Conservation (phyloP, 352 stramenopile species). For the Blastocystis sp. region DNA sequence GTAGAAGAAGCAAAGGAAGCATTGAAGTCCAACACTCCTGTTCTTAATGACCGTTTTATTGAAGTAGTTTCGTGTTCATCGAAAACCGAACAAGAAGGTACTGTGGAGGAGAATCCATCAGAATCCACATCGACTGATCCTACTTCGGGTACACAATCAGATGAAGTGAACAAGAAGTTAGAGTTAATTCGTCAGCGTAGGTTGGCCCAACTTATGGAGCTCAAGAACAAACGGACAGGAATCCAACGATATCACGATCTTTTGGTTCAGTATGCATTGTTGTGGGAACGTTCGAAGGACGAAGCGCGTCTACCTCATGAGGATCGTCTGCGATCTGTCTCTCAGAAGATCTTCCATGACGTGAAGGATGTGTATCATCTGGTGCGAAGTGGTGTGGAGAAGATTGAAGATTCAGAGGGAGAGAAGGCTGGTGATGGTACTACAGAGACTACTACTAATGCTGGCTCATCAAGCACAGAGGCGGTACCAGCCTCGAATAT, state of each 20-base stretch:
- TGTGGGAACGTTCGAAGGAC: not conserved
- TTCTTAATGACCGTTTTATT: conserved; percentile 37
- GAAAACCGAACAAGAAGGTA: not conserved
- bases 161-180: conserved; percentile 47
- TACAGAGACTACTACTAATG: not conserved
- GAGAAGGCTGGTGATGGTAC: not conserved
- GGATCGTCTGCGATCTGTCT: not conserved
- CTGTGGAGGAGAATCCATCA: not conserved
- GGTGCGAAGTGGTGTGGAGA: not conserved
- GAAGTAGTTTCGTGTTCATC: conserved; percentile 1
- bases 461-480: too few relatives aligned
- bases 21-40: not conserved
- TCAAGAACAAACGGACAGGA: conserved; percentile 12
- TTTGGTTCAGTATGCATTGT: not conserved
- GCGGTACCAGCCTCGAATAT: not conserved
- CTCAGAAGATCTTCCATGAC: not conserved
- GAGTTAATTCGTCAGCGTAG: conserved; percentile 17
- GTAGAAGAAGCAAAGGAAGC: not conserved
- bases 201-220: not conserved
- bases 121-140: not conserved
- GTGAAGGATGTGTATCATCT: not conserved
- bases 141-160: not conserved
- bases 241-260: not conserved
- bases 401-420: not conserved
- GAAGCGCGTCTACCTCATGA: conserved; percentile 11